Conservation (phyloP, 768 basidiomycete genomes). For the Thelephora ganbajun region DNA sequence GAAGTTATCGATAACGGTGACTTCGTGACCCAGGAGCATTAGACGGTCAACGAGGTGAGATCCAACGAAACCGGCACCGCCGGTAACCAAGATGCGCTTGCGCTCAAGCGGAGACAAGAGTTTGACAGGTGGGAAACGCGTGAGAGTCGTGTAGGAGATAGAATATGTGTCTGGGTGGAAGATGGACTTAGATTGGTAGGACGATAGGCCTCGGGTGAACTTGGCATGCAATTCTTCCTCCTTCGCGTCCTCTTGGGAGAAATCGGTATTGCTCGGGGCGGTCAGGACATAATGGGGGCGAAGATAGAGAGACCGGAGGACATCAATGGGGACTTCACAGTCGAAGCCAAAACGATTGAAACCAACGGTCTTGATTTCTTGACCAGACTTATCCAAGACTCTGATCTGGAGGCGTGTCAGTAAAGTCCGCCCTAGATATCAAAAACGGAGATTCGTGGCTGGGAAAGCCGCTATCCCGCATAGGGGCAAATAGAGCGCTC, state of each 20-base stretch:
- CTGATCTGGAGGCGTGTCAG: conserved; percentile 27
- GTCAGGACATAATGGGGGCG: conserved; percentile 61
- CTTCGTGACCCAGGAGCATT: conserved; percentile 96
- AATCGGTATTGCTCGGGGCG: conserved; percentile 19
- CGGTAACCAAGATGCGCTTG: conserved; percentile 89
- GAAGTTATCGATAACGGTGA: conserved; percentile 96
- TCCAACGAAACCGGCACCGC: conserved; percentile 98
- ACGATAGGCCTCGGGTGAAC: conserved; percentile 31
- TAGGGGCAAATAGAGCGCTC: background rate
- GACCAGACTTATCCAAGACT: conserved; percentile 60
- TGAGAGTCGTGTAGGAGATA: conserved; percentile 86
- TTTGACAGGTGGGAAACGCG: conserved; percentile 86
- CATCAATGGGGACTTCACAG: conserved; percentile 65
- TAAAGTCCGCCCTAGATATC: conserved; percentile 6
- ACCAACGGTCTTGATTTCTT: conserved; percentile 70
- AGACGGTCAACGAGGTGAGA: conserved; percentile 96
- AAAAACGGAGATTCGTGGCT: conserved; percentile 4
- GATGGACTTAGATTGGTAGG: conserved; percentile 76
- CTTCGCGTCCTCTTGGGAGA: conserved; percentile 22
- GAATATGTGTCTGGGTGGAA: conserved; percentile 66
- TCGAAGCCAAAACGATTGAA: conserved; percentile 84
- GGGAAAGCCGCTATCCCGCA: background rate
- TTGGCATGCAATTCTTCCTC: conserved; percentile 34
- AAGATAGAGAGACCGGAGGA: conserved; percentile 80
- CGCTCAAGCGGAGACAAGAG: conserved; percentile 63